Evolutionary conservation across 768 basidiomycete genomes (phyloP).

Genomic region (Cystofilobasidium capitatum): DNA sequence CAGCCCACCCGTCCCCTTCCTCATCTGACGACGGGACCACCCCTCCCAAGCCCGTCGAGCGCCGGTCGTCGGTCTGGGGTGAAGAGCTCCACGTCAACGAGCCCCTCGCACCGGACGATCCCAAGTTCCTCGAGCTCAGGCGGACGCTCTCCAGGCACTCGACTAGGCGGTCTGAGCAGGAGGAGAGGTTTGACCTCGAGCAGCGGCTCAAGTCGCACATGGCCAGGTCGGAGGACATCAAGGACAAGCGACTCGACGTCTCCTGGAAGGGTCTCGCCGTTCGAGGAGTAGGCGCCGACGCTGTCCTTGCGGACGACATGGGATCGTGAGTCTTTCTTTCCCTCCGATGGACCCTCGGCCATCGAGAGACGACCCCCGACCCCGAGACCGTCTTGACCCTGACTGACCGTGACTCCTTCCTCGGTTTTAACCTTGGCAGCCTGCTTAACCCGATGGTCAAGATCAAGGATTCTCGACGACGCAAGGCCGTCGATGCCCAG

Average conservation of each 20-base stretch:
- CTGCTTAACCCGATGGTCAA: slow-evolving; percentile 24
- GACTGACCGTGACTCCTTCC: background rate
- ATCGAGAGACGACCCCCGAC: no score
- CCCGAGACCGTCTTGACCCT: background rate
- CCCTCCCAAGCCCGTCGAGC: background rate
- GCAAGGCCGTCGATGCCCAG: background rate
- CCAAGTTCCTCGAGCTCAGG: slow-evolving; percentile 5
- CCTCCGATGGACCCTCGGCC: background rate
- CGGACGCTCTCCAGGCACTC: slow-evolving; percentile 12
- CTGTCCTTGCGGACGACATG: slow-evolving; percentile 31
- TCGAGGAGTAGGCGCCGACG: slow-evolving; percentile 47
- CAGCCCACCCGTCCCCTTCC: background rate
- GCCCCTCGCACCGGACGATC: slow-evolving; percentile 11
- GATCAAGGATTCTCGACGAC: slow-evolving; percentile 14
- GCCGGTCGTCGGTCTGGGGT: slow-evolving; percentile 7
- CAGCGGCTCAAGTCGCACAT: slow-evolving; percentile 61
- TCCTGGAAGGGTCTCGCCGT: slow-evolving; percentile 64
- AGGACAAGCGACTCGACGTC: slow-evolving; percentile 66
- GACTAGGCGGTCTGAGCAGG: background rate
- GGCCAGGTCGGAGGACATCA: slow-evolving; percentile 59
- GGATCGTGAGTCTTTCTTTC: slow-evolving; percentile 3
- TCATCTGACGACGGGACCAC: background rate
- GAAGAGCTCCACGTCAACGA: slow-evolving; percentile 4
- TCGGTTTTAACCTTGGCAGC: slow-evolving; percentile 30
- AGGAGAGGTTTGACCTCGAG: slow-evolving; percentile 41